Base-by-base conservation (phyloP, 2,329 filamentous ascomycete species). In the Verticillium nonalfalfae region DNA sequence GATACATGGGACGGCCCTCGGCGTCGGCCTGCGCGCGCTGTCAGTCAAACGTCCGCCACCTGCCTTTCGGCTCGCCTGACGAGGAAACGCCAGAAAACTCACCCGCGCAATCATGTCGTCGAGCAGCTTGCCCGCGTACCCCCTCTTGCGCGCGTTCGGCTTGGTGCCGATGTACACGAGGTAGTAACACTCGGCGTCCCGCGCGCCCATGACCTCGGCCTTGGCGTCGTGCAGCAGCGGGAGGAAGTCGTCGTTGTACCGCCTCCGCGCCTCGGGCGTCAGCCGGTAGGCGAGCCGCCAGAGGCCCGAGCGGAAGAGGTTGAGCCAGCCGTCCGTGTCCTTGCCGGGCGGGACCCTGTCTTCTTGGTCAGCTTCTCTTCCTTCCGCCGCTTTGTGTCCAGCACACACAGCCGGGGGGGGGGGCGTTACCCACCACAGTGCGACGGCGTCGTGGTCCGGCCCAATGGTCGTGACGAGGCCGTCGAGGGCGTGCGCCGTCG, bases 91-190 rank as follows among this genome's bases (percentile, higher is more conserved):
- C 26, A n/a, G 35, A 45, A 13, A 45, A 76, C 78, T 64, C 74
- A 88, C 87, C 78, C 81, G 80, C 55, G 74, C 76, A 59, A 88
- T 86, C 75, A 92, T 87, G 71, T 90, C 80, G 72, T 87, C 81
- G 65, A 95, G 85, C 64, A 93, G 80, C 75, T 85, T 88, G 66
- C 81, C 81, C 15, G 86, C 90, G 73, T 91, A 91, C 11, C 91
- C 91, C 67, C 87, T 87, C 57, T 90, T 85, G 63, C 89, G 85
- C 4, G 87, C 85, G 64, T 79, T 81, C 38, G 89, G 86, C 73
- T 87, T 89, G 58, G 90, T 93, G 64, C 91, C 91, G 64, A 96
- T 80, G 74, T 94, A 95, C 57, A 93, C 90, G 60, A 96, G 85
- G 73, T 95, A 95, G 82, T 90, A 95, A 70, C 84, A 87, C 63